Conservation (phyloP, 1,284 basidiomycete species). For the Microbotryum saponariae region DNA sequence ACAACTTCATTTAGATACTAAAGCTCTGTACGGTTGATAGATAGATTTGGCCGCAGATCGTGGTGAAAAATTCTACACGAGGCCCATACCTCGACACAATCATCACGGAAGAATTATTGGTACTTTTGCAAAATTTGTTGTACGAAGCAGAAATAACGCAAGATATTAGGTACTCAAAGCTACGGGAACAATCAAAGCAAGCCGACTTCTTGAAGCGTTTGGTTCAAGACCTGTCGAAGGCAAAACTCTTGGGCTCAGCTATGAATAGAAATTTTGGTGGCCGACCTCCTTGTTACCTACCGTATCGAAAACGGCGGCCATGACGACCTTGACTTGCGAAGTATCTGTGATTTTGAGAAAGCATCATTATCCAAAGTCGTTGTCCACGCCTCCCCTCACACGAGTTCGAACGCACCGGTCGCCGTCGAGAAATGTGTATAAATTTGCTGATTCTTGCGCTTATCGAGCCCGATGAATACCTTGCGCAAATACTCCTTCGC, state of each 20-base stretch:
- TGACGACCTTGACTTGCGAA: slow-evolving; percentile 37
- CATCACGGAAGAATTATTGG: background rate
- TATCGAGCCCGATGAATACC: slow-evolving; percentile 38
- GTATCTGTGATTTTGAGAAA: slow-evolving; percentile 1
- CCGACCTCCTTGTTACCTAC: background rate
- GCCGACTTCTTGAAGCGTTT: background rate
- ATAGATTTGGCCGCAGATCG: background rate
- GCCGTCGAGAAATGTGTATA: background rate
- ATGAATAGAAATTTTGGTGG: background rate
- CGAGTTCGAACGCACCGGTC: background rate
- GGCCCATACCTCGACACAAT: background rate
- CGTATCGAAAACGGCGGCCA: slow-evolving; percentile 37
- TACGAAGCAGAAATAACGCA: background rate
- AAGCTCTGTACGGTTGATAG: no score
- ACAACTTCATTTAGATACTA: slow-evolving; percentile 32
- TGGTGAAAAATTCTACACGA: background rate
- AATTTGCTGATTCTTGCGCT: background rate
- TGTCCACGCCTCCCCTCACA: background rate
- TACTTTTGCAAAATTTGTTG: background rate
- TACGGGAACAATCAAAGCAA: background rate
- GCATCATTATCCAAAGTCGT: background rate
- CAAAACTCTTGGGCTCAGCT: background rate
- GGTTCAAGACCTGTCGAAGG: background rate
- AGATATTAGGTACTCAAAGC: background rate
- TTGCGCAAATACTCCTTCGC: slow-evolving; percentile 34